These are phyloP conservation scores for Penicillium argentinense DNA, from an alignment of 495 filamentous ascomycete genomes.

Conservation along the genomic window DNA sequence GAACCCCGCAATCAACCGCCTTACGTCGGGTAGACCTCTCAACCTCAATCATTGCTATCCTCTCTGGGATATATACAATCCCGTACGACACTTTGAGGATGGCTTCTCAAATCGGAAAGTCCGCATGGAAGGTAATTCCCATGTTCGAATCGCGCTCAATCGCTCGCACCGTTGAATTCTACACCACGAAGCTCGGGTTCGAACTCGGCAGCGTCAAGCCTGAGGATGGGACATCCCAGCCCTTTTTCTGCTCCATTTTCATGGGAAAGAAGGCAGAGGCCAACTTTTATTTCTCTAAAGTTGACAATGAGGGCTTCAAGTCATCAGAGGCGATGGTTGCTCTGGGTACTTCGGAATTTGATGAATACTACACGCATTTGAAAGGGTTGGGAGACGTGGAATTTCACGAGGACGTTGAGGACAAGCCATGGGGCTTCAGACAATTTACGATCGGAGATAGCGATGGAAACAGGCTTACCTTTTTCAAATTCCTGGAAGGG, in stretches of 20 bases:
- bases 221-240: not conserved
- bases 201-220: constrained; percentile 7
- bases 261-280: constrained; percentile 9
- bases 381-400: not conserved
- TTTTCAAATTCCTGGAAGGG: constrained; percentile 13
- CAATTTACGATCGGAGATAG: constrained; percentile 9
- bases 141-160: constrained; percentile 9
- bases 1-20: too few species aligned
- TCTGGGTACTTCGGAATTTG: constrained; percentile 7
- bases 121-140: constrained; percentile 12
- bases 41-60: too few species aligned
- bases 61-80: too few species aligned
- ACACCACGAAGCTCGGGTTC: constrained; percentile 8
- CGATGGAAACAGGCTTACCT: constrained; percentile 9
- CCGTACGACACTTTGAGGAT: not conserved
- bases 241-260: constrained; percentile 7
- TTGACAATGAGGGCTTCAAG: constrained; percentile 1
- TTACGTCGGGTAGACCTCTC: too few species aligned
- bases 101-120: not conserved
- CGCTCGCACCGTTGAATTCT: constrained; percentile 1
- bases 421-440: constrained; percentile 9
- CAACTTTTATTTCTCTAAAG: constrained; percentile 9
- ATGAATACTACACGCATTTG: not conserved
- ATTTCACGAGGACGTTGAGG: constrained; percentile 6
- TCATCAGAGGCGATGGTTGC: constrained; percentile 8